Conservation (phyloP, 2,329 filamentous ascomycete species). For the Cylindrodendrum hubeiense region DNA sequence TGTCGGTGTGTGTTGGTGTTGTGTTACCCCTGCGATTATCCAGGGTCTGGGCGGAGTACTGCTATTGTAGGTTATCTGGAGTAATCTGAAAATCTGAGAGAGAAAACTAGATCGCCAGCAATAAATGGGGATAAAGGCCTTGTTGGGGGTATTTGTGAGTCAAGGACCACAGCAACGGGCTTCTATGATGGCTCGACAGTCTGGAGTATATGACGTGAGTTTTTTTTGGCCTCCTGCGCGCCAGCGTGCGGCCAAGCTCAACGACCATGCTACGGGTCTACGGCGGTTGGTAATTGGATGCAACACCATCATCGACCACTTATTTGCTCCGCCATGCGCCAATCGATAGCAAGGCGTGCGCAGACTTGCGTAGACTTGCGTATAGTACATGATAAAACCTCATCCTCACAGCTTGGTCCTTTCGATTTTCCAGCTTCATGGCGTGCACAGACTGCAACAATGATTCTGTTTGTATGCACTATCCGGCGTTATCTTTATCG, state of each 20-base stretch:
- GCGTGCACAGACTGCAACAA: slow-evolving; percentile 20
- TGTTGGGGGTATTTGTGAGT: slow-evolving; percentile 6
- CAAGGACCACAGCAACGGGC: background rate
- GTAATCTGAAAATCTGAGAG: background rate
- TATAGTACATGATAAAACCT: slow-evolving; percentile 10
- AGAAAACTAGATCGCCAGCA: background rate
- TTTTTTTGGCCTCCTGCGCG: slow-evolving; percentile 25
- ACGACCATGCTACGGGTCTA: background rate
- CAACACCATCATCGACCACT: slow-evolving; percentile 22
- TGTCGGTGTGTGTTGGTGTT: background rate
- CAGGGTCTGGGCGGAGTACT: background rate
- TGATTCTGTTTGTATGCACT: slow-evolving; percentile 19
- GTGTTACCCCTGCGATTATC: background rate
- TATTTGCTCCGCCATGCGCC: slow-evolving; percentile 12
- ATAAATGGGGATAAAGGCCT: background rate
- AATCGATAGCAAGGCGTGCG: background rate
- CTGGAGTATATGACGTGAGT: slow-evolving; percentile 40
- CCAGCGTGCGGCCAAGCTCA: slow-evolving; percentile 8
- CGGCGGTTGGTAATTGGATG: slow-evolving; percentile 27
- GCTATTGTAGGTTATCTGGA: background rate
- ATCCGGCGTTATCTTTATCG: background rate
- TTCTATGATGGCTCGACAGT: slow-evolving; percentile 30
- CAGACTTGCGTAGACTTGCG: background rate
- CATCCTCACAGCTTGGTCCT: slow-evolving; percentile 5
- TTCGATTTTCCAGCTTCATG: slow-evolving; percentile 22